Percentiles rank a stretch among this genome's conserved stretches.
These are phyloP conservation scores for Pleurozium schreberi DNA, from an alignment of 225 moss, liverwort and hornwort genomes.

Conservation along the genomic window DNA sequence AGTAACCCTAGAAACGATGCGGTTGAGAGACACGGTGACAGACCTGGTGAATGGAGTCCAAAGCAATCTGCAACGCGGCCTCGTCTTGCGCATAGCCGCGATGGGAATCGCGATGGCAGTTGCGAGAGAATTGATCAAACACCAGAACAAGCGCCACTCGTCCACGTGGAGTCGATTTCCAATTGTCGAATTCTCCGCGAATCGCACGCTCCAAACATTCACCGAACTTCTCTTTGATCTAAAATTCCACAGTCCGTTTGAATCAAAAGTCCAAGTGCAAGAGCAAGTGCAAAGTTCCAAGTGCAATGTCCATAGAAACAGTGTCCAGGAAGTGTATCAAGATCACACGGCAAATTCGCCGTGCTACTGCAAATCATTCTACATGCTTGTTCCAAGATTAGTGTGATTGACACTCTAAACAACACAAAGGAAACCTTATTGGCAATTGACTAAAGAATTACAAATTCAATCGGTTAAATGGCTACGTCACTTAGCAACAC, in stretches of 20 bases:
- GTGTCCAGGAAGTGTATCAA: not conserved
- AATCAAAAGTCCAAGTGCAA: not conserved
- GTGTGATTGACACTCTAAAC: not conserved
- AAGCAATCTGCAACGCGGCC: conserved; percentile 31
- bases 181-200: conserved; percentile 41
- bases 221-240: conserved; percentile 46
- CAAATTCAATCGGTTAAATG: not conserved
- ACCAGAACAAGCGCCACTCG: conserved; percentile 62
- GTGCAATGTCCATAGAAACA: not conserved
- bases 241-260: not conserved
- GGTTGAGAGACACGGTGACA: not conserved
- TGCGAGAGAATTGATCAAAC: conserved; percentile 67
- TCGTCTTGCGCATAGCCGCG: conserved; percentile 48
- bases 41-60: conserved; percentile 56
- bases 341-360: not conserved
- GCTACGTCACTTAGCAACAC: not conserved
- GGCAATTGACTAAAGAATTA: not conserved
- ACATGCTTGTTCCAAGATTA: not conserved
- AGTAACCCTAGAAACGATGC: not conserved
- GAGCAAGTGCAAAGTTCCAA: not conserved
- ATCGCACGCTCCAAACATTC: conserved; percentile 36
- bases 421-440: too few relatives aligned
- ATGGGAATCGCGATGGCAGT: conserved; percentile 38
- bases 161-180: conserved; percentile 48
- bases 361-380: not conserved